phyloP scores from a whole-genome alignment of 345 rosid genomes.

The Lepidium sativum region DNA sequence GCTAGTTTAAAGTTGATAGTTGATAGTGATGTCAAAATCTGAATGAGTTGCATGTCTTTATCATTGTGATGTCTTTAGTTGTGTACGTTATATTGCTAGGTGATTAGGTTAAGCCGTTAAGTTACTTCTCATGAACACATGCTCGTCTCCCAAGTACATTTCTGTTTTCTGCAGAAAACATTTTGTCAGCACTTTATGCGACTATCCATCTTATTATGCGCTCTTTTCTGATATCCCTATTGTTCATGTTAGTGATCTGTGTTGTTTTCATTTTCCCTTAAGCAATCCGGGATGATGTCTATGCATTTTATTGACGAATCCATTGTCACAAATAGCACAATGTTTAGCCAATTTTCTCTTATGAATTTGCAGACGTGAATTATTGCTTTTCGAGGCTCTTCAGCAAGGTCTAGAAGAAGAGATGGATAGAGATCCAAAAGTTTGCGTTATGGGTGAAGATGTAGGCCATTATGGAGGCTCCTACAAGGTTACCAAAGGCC shows the following conservation, averaged over 20 bases:
- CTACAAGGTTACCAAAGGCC: constrained; percentile 76
- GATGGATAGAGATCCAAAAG: constrained; percentile 85
- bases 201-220: background rate
- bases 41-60: background rate
- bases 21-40: background rate
- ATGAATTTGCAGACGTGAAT: constrained; percentile 54
- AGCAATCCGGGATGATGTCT: background rate
- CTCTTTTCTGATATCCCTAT: background rate
- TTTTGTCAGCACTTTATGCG: background rate
- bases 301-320: background rate
- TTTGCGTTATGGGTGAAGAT: constrained; percentile 96
- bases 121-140: background rate
- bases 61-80: background rate
- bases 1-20: background rate
- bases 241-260: background rate
- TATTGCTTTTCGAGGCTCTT: constrained; percentile 86
- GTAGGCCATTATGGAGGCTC: constrained; percentile 98
- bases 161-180: background rate
- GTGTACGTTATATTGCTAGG: background rate
- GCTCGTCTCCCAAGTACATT: background rate
- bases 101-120: background rate
- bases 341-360: background rate
- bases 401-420: constrained; percentile 94
- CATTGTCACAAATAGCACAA: background rate
- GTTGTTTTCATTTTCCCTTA: background rate